Base-by-base conservation (phyloP, 441 rosid species). In the Gossypium schwendimanii region DNA sequence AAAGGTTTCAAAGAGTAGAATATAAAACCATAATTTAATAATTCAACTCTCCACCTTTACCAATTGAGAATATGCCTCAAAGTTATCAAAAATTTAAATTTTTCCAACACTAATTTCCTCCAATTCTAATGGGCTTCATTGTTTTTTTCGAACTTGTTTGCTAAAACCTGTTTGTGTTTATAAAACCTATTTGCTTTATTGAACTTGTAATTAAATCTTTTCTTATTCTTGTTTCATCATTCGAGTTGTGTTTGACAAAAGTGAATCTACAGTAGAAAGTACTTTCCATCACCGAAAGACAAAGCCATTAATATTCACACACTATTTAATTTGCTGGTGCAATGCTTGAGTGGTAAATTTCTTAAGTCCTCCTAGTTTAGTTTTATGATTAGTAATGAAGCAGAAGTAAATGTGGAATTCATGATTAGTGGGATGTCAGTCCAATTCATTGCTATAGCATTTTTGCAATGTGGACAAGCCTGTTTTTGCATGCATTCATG, bases 351-450 rank as follows among this genome's bases (percentile, higher is more conserved):
- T 47, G 20, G 8, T n/a, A 26, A 23, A 21, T 69, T 71, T 62
- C 53, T 59, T 70, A 17, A 33, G 65, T 59, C 47, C 1, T 68
- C 55, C 72, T 78, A 28, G 77, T 64, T 66, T 63, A 70, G 71
- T 24, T 69, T 63, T 69, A 60, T 80, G 15, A 75, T 82, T 79
- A 52, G 57, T 71, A 36, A 71, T 76, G 63, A 79, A 57, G 69
- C 60, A 57, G 71, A 69, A 79, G 84, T 80, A 77, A 81, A 77
- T 78, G 75, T 64, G 65, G 66, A 57, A 73, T 72, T 71, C 70
- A 80, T 84, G 71, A 79, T 83, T 75, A 9, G 4, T 70, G n/a
- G 14, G 55, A 41, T 41, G 45, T 5, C 9, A 65, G 60, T 63
- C 80, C 64, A 65, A 63, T 69, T 72, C 47, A 54, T 54, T 71